Percentiles rank a stretch among this genome's conserved stretches.
Evolutionary conservation across 164 flowering plant species (phyloP).

Genomic region (Magnolia officinalis): DNA sequence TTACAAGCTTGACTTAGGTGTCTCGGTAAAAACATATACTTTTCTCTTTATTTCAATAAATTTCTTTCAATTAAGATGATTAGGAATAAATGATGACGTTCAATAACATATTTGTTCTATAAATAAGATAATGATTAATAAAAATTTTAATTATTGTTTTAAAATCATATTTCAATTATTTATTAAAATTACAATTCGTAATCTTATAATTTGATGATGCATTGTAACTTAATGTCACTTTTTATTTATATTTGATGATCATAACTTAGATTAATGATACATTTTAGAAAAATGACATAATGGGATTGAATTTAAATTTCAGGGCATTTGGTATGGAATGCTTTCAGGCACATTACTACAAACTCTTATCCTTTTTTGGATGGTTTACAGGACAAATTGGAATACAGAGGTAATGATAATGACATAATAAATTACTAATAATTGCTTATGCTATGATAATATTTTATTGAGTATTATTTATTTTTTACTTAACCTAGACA

Average conservation of each 20-base stretch:
- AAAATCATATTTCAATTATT: too few species aligned
- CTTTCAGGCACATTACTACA: slow-evolving; percentile 46
- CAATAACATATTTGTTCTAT: too few species aligned
- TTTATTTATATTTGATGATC: neutral
- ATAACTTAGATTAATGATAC: too few species aligned
- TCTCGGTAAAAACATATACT: slow-evolving; percentile 30
- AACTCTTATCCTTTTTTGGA: slow-evolving; percentile 37
- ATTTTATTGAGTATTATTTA: neutral
- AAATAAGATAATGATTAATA: too few species aligned
- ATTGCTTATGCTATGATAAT: neutral
- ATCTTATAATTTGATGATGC: neutral
- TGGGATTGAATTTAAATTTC: slow-evolving; percentile 7
- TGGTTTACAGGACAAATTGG: slow-evolving; percentile 64
- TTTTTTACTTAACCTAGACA: neutral
- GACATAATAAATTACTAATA: too few species aligned
- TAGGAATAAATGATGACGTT: too few species aligned
- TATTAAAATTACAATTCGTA: neutral
- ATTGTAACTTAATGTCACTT: neutral
- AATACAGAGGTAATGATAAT: slow-evolving; percentile 43
- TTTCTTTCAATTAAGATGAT: too few species aligned
- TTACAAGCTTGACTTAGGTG: slow-evolving; percentile 40
- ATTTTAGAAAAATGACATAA: too few species aligned
- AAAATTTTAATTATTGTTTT: too few species aligned
- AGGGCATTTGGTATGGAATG: slow-evolving; percentile 84
- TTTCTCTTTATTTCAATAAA: neutral